Evolutionary conservation across 345 rosid species (phyloP).

Genomic region (Syzygium jambos): DNA sequence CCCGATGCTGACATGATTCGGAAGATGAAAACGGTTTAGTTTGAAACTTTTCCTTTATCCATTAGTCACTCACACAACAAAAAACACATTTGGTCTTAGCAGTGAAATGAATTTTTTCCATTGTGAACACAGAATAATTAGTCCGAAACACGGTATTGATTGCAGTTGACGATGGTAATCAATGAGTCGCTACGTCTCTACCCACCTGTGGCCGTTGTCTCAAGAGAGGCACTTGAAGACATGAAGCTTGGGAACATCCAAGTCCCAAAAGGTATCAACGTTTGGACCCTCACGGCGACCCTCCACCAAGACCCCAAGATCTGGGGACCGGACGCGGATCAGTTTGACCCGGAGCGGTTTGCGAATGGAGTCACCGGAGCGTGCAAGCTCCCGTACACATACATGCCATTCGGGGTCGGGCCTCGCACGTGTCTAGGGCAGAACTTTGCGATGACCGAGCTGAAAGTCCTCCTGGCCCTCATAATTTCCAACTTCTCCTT

Average conservation of each 20-base stretch:
- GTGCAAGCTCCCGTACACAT: slow-evolving; percentile 16
- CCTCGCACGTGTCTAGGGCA: slow-evolving; percentile 17
- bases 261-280: background rate
- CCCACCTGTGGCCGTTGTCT: background rate
- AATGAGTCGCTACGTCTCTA: slow-evolving; percentile 8
- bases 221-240: slow-evolving; percentile 3
- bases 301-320: slow-evolving; percentile 12
- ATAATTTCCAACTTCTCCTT: slow-evolving; percentile 17
- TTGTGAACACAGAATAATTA: background rate
- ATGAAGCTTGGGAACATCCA: slow-evolving; percentile 6
- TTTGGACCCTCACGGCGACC: slow-evolving; percentile 1
- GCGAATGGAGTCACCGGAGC: slow-evolving; percentile 12
- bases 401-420: slow-evolving; percentile 24
- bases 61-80: no score
- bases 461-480: slow-evolving; percentile 18
- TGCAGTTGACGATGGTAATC: slow-evolving; percentile 9
- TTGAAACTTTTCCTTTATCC: no score
- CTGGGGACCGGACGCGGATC: slow-evolving; percentile 21
- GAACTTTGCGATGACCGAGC: slow-evolving; percentile 17
- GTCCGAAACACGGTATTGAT: background rate
- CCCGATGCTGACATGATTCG: slow-evolving; percentile 1
- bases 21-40: slow-evolving; percentile 6
- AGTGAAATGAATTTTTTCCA: background rate
- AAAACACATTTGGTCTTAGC: background rate
- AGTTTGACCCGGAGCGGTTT: slow-evolving; percentile 22